These are phyloP conservation scores for Truncatella angustata DNA, from an alignment of 2,329 filamentous ascomycete genomes.

Conservation along the genomic window DNA sequence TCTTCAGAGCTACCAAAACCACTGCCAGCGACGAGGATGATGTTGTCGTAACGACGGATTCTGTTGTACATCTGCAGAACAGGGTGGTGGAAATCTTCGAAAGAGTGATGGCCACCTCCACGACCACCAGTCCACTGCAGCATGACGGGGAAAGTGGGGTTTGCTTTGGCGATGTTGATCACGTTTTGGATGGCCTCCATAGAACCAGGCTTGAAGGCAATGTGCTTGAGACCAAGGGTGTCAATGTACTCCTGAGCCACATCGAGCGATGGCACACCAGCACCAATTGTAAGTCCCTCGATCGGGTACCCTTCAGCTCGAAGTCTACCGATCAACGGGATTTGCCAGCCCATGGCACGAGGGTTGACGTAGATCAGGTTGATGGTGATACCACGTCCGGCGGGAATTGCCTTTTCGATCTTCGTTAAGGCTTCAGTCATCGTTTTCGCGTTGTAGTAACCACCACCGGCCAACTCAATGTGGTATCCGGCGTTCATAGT, in stretches of 20 bases:
- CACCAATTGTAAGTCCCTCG: constrained; percentile 88
- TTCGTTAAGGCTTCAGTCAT: constrained; percentile 83
- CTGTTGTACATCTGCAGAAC: constrained; percentile 88
- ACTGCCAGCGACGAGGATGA: constrained; percentile 85
- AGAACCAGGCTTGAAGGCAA: constrained; percentile 91
- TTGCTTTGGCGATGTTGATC: constrained; percentile 91
- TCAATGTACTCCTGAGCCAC: constrained; percentile 92
- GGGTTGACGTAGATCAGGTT: constrained; percentile 93
- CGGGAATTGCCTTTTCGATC: constrained; percentile 80
- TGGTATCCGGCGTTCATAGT: constrained; percentile 96
- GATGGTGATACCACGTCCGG: constrained; percentile 82
- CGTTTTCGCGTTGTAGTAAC: constrained; percentile 78
- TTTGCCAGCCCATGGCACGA: constrained; percentile 88
- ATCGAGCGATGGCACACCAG: constrained; percentile 89
- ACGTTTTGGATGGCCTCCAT: constrained; percentile 84
- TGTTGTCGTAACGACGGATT: constrained; percentile 81
- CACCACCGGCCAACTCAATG: constrained; percentile 85
- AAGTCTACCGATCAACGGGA: constrained; percentile 76
- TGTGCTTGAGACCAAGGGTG: constrained; percentile 89
- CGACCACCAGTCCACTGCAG: constrained; percentile 94
- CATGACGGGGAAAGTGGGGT: constrained; percentile 88
- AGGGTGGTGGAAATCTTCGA: constrained; percentile 91
- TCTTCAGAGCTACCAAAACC: constrained; percentile 89
- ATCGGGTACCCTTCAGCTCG: constrained; percentile 85
- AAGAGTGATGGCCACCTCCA: constrained; percentile 92